phyloP scores from a whole-genome alignment of 78 protist genomes.

The Emiliania huxleyi region DNA sequence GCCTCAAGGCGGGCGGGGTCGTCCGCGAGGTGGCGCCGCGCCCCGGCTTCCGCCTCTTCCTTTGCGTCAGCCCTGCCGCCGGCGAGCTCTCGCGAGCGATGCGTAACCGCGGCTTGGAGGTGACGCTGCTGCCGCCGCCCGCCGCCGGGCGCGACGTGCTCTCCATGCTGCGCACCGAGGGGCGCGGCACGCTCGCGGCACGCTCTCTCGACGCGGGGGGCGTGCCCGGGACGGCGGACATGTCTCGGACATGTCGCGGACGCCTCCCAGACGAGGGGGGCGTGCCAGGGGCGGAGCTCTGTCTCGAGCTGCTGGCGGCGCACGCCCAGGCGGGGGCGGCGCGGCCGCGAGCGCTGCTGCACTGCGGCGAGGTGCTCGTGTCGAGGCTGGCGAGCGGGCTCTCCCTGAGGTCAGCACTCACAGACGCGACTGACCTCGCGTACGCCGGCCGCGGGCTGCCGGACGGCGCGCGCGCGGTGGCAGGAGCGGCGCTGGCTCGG shows the following conservation, averaged over 20 bases:
- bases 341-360: not conserved
- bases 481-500: too few relatives aligned
- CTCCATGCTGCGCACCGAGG: not conserved
- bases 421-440: not conserved
- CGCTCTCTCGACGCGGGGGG: not conserved
- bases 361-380: not conserved
- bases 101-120: conserved; percentile 95
- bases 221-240: not conserved
- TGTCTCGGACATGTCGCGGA: too few relatives aligned
- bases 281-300: not conserved
- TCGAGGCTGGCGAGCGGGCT: not conserved
- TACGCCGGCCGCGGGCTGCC: not conserved
- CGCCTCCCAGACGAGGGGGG: not conserved
- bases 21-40: conserved; percentile 67
- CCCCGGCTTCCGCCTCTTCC: conserved; percentile 85
- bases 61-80: conserved; percentile 80
- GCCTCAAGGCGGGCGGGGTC: conserved; percentile 76
- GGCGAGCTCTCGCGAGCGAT: conserved; percentile 99
- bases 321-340: not conserved
- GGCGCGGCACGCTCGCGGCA: too few relatives aligned
- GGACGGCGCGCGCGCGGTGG: not conserved
- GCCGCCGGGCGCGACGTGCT: not conserved
- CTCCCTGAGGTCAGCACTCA: not conserved
- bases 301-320: not conserved
- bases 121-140: not conserved